phyloP scores from a whole-genome alignment of 192 early-diverging fungal species.

The Coemansia sp. region DNA sequence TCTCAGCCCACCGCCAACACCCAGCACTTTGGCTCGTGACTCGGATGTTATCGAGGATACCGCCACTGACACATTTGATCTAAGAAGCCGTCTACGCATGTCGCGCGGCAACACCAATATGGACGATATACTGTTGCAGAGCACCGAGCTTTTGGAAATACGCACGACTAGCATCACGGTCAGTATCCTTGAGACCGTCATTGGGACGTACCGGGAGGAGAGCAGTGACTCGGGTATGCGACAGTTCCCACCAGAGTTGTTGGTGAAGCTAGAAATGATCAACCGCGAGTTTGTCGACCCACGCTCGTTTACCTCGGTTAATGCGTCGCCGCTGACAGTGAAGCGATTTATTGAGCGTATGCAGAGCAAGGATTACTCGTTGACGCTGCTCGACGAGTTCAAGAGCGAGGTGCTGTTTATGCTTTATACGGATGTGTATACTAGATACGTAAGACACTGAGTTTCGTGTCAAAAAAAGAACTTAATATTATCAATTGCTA shows the following conservation, averaged over 20 bases:
- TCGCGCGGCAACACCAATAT: neutral
- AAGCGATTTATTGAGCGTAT: constrained; percentile 19
- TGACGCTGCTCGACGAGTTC: constrained; percentile 38
- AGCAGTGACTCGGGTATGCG: neutral
- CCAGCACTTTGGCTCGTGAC: neutral
- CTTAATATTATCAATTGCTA: neutral
- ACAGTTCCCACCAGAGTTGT: constrained; percentile 19
- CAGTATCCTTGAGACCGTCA: constrained; percentile 16
- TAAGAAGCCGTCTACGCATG: neutral
- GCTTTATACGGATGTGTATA: constrained; percentile 50
- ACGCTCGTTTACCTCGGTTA: constrained; percentile 29
- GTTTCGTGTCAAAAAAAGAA: neutral
- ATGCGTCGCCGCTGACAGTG: constrained; percentile 17
- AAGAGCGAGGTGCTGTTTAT: constrained; percentile 47
- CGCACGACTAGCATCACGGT: constrained; percentile 10
- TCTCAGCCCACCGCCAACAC: neutral
- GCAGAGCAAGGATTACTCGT: neutral
- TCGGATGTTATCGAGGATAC: neutral
- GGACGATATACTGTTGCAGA: neutral
- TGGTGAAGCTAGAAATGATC: constrained; percentile 12
- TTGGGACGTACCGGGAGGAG: neutral
- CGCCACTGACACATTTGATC: neutral
- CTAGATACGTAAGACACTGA: constrained; percentile 30
- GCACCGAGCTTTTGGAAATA: neutral
- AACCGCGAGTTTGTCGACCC: constrained; percentile 33